Evolutionary conservation across 805 yeast species (phyloP).

Genomic region (Candida ficus): DNA sequence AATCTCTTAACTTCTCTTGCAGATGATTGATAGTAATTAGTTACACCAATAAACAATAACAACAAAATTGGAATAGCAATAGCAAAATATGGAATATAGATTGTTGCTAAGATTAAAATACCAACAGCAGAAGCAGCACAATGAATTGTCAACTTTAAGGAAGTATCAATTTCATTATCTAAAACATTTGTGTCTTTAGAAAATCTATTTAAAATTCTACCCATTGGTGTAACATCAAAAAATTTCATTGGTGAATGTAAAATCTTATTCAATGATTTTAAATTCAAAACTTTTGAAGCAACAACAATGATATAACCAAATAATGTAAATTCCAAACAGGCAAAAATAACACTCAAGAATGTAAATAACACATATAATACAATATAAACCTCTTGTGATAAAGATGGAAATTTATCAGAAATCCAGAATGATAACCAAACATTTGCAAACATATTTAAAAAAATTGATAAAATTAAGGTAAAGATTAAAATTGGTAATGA

Average conservation of each 20-base stretch:
- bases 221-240: constrained; percentile 79
- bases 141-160: constrained; percentile 49
- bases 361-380: constrained; percentile 58
- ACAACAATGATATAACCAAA: constrained; percentile 10
- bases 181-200: constrained; percentile 77
- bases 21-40: constrained; percentile 59
- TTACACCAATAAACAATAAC: constrained; percentile 35
- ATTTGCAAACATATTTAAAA: constrained; percentile 54
- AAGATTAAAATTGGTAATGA: constrained; percentile 21
- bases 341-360: constrained; percentile 38
- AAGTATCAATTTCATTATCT: constrained; percentile 70
- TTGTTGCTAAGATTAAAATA: constrained; percentile 59
- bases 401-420: constrained; percentile 40
- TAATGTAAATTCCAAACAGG: constrained; percentile 32
- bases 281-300: constrained; percentile 25
- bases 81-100: constrained; percentile 72
- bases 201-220: constrained; percentile 74
- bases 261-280: constrained; percentile 47
- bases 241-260: constrained; percentile 74
- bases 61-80: constrained; percentile 44
- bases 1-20: constrained; percentile 73
- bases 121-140: constrained; percentile 39
- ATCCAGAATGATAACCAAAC: constrained; percentile 81
- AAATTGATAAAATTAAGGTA: constrained; percentile 32
- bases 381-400: constrained; percentile 51